Conservation (phyloP, 495 filamentous ascomycete genomes). For the Parathielavia hyrcaniae region DNA sequence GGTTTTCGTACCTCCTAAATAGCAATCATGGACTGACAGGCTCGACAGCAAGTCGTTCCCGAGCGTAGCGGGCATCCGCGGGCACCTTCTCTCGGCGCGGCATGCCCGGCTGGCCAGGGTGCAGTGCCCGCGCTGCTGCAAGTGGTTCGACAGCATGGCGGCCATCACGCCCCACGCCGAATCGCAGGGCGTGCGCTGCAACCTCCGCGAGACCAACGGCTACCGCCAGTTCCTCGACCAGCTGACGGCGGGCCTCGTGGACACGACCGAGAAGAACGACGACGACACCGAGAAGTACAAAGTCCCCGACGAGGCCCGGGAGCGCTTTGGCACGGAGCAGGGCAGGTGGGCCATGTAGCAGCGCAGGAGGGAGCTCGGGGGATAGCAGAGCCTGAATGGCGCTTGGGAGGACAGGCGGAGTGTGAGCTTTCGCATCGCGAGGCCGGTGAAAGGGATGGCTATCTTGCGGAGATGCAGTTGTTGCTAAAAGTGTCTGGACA, state of each 20-base stretch:
- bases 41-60: constrained; percentile 31
- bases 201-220: constrained; percentile 15
- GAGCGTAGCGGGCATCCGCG: constrained; percentile 15
- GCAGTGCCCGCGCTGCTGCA: constrained; percentile 32
- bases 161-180: constrained; percentile 35
- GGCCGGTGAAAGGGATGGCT: no score
- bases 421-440: neutral
- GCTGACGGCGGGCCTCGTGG: constrained; percentile 27
- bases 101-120: constrained; percentile 25
- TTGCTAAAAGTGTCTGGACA: no score
- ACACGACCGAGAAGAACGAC: constrained; percentile 20
- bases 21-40: neutral
- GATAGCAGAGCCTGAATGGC: neutral
- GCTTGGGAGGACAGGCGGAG: neutral
- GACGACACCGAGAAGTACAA: constrained; percentile 28
- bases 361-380: neutral
- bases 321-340: constrained; percentile 2
- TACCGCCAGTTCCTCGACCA: constrained; percentile 22
- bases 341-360: neutral
- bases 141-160: constrained; percentile 25
- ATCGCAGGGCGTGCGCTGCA: constrained; percentile 25
- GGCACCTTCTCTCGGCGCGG: constrained; percentile 32
- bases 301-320: constrained; percentile 17
- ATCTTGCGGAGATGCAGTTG: no score
- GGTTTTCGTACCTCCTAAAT: neutral